A percentile compares a stretch with the other conserved stretches of the same genome.
Conservation (phyloP, 78 protist species). For the Chrysochromulina parva region DNA sequence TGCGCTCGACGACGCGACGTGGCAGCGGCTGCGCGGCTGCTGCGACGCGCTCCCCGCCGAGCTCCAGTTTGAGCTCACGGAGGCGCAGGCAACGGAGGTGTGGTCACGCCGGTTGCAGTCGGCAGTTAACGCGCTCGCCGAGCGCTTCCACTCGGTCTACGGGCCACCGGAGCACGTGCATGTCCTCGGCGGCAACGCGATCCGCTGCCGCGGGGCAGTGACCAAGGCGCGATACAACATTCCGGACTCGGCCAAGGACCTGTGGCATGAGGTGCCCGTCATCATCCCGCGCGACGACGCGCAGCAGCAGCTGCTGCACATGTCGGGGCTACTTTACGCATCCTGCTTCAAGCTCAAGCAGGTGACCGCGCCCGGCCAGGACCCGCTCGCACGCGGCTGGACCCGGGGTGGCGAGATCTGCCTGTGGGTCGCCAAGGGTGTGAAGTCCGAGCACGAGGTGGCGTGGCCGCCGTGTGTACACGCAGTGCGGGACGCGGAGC, state of each 20-base stretch:
- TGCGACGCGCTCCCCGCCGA: neutral
- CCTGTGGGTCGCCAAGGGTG: conserved; percentile 25
- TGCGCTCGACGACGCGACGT: conserved; percentile 21
- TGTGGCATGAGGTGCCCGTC: conserved; percentile 1
- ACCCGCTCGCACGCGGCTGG: conserved; percentile 46
- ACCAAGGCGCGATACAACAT: neutral
- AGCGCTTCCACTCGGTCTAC: conserved; percentile 28
- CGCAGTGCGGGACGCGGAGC: no score
- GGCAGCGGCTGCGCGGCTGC: conserved; percentile 17
- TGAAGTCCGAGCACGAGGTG: neutral
- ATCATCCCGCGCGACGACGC: neutral
- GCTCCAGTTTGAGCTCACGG: neutral
- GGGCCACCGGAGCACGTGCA: conserved; percentile 33
- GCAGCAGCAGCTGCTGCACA: conserved; percentile 2
- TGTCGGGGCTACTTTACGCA: neutral
- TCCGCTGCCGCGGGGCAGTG: neutral
- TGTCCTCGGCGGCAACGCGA: conserved; percentile 40
- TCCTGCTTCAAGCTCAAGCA: conserved; percentile 34
- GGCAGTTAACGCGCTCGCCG: conserved; percentile 6
- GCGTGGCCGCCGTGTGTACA: no score
- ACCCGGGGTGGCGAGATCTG: conserved; percentile 42
- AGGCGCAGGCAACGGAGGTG: neutral
- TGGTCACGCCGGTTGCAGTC: conserved; percentile 4
- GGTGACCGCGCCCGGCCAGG: conserved; percentile 41
- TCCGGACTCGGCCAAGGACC: neutral